These are phyloP conservation scores for Nitzschia sp. DNA, from an alignment of 108 stramenopile genomes.

Conservation along the genomic window DNA sequence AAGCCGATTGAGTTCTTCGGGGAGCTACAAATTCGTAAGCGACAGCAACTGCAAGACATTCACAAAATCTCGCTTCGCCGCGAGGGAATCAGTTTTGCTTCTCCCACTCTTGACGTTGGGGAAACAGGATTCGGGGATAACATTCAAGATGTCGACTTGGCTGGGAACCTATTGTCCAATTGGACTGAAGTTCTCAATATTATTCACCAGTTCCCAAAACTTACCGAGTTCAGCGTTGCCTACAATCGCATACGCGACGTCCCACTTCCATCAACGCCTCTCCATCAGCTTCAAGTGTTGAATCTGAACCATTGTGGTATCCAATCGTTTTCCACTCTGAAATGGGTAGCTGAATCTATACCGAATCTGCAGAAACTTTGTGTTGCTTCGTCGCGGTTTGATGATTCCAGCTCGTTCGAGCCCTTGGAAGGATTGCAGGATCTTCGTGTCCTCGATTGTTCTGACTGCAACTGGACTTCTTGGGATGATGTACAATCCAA, in stretches of 20 bases:
- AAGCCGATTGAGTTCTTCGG: conserved; percentile 86
- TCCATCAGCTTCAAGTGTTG: conserved; percentile 39
- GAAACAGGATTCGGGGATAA: conserved; percentile 33
- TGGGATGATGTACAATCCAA: conserved; percentile 58
- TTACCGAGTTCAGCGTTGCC: conserved; percentile 62
- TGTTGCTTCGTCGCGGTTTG: conserved; percentile 61
- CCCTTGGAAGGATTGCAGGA: conserved; percentile 44
- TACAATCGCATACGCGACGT: conserved; percentile 71
- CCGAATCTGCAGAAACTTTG: conserved; percentile 79
- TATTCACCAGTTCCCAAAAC: conserved; percentile 59
- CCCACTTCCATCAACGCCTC: neutral
- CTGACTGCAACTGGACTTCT: conserved; percentile 61
- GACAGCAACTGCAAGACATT: conserved; percentile 74
- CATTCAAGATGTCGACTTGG: conserved; percentile 76
- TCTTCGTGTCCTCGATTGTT: conserved; percentile 65
- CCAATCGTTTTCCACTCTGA: conserved; percentile 50
- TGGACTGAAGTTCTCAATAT: conserved; percentile 59
- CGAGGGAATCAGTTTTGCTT: conserved; percentile 59
- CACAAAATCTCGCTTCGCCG: conserved; percentile 72
- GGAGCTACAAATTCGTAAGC: conserved; percentile 68
- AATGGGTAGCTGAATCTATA: conserved; percentile 48
- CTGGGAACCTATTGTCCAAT: conserved; percentile 71
- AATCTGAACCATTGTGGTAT: conserved; percentile 70
- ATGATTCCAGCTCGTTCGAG: conserved; percentile 44
- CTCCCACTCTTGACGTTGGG: conserved; percentile 32